These are phyloP conservation scores for Phytophthora crassamura DNA, from an alignment of 352 stramenopile genomes.

Conservation along the genomic window DNA sequence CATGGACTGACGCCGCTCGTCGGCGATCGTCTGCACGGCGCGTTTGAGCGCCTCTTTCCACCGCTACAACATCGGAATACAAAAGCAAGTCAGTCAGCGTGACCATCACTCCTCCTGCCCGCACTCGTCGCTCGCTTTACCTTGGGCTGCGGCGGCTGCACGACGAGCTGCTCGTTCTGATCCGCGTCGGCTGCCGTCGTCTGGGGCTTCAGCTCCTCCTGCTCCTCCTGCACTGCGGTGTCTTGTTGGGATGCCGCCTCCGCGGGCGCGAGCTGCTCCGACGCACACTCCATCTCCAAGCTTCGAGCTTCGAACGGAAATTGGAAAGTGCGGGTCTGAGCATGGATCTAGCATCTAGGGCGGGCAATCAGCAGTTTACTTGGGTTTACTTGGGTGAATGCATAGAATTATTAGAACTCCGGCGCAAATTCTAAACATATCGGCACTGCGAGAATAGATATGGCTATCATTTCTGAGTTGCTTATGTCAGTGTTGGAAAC, in stretches of 20 bases:
- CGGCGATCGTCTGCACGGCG: conserved; percentile 30
- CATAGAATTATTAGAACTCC: no score
- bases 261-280: neutral
- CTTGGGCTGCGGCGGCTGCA: conserved; percentile 19
- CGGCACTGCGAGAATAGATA: no score
- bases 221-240: neutral
- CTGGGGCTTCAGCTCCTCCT: conserved; percentile 5
- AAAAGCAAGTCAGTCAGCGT: conserved; percentile 4
- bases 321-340: no score
- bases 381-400: no score
- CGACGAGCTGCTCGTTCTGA: neutral
- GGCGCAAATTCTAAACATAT: no score
- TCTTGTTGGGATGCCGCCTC: neutral
- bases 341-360: no score
- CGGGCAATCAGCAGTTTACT: no score
- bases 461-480: no score
- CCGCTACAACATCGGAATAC: conserved; percentile 25
- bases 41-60: conserved; percentile 39
- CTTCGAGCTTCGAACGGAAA: no score
- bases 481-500: no score
- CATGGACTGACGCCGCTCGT: conserved; percentile 25
- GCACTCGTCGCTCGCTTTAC: conserved; percentile 17
- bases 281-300: no score
- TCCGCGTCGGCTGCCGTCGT: no score
- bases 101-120: conserved; percentile 32